Conservation (phyloP, 169 alveolate species). For the Perkinsus olseni region DNA sequence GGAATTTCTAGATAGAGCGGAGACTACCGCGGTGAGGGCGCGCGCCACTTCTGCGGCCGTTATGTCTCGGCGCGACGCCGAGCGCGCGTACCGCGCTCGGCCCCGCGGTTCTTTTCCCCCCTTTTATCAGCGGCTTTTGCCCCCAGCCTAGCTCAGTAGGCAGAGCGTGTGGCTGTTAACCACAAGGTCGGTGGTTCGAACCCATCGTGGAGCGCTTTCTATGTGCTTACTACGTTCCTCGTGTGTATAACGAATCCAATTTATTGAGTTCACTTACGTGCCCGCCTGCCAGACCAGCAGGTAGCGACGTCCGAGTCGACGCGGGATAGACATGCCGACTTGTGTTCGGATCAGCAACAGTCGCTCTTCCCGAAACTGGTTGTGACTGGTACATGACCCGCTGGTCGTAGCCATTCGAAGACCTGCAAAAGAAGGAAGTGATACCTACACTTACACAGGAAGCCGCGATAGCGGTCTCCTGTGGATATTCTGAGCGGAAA, state of each 20-base stretch:
- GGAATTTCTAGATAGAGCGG: too few relatives aligned
- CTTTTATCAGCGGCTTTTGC: too few relatives aligned
- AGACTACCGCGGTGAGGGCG: too few relatives aligned
- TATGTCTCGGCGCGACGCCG: too few relatives aligned
- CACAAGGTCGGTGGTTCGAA: neutral
- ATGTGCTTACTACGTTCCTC: neutral
- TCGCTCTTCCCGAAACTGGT: neutral
- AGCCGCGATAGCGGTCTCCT: neutral
- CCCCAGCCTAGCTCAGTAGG: neutral
- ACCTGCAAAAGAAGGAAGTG: neutral
- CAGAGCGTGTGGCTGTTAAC: neutral
- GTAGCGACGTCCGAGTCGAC: neutral
- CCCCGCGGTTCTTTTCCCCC: too few relatives aligned
- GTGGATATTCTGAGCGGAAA: neutral
- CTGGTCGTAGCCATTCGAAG: neutral
- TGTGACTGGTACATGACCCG: neutral
- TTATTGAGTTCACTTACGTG: neutral
- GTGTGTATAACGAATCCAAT: too few relatives aligned
- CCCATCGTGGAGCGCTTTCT: neutral
- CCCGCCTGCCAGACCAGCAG: neutral
- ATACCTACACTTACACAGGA: neutral
- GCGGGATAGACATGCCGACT: neutral
- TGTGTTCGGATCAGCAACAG: neutral
- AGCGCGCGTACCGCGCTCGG: too few relatives aligned
- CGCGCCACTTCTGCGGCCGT: too few relatives aligned